A percentile compares a stretch with the other conserved stretches of the same genome.
phyloP scores from a whole-genome alignment of 139 green algal species.

The Tetraselmis striata region DNA sequence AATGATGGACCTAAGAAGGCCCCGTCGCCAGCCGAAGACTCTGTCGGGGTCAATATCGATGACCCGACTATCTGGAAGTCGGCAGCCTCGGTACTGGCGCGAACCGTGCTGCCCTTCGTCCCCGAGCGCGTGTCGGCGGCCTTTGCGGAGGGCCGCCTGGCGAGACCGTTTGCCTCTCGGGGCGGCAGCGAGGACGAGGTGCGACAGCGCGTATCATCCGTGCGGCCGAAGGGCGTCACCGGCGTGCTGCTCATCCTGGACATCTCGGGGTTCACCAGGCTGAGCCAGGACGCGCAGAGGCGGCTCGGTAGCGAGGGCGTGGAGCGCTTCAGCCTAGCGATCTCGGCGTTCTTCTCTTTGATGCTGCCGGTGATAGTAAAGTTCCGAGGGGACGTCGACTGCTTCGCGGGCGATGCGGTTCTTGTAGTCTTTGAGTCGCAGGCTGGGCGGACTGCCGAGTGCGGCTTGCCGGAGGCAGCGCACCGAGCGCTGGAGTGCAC shows the following conservation, averaged over 20 bases:
- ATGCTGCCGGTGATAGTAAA: background rate
- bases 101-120: background rate
- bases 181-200: no score
- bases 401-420: background rate
- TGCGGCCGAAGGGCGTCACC: background rate
- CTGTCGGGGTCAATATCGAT: no score
- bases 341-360: background rate
- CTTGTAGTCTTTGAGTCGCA: background rate
- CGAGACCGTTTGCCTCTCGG: background rate
- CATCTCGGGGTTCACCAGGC: background rate
- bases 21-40: no score
- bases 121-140: background rate
- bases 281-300: background rate
- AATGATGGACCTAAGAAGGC: no score
- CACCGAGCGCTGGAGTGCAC: background rate
- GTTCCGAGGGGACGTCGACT: background rate
- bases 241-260: background rate
- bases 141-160: background rate
- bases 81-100: background rate
- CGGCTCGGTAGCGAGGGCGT: background rate
- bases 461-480: background rate
- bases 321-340: background rate
- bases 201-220: no score
- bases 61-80: no score
- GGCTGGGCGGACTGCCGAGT: no score